phyloP scores from a whole-genome alignment of 2,329 filamentous ascomycete genomes.

The Samsoniella hepiali region DNA sequence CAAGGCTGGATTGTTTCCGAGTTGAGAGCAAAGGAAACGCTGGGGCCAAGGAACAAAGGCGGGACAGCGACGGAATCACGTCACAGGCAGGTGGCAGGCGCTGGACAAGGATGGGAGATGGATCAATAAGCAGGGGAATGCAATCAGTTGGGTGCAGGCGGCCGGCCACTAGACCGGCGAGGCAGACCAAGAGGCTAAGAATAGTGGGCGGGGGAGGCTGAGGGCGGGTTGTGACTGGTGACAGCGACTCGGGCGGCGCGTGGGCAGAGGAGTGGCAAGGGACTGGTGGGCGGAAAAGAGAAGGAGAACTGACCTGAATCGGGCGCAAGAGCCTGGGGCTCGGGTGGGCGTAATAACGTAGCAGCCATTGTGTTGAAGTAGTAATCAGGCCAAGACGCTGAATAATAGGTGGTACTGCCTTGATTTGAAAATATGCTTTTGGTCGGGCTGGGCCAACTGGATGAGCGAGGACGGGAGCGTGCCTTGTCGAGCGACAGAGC shows the following conservation, averaged over 20 bases:
- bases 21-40: neutral
- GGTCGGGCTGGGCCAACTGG: neutral
- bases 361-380: conserved; percentile 1
- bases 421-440: neutral
- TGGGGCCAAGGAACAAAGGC: conserved; percentile 17
- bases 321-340: conserved; percentile 8
- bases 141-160: neutral
- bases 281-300: neutral
- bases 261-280: conserved; percentile 16
- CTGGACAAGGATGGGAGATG: conserved; percentile 8
- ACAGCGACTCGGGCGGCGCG: conserved; percentile 5
- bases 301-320: conserved; percentile 12
- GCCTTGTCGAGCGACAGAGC: neutral
- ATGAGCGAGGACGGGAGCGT: conserved; percentile 1
- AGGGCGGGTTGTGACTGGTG: conserved; percentile 4
- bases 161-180: neutral
- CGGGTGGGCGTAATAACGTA: conserved; percentile 8
- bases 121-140: conserved; percentile 18
- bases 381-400: neutral
- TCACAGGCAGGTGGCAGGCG: conserved; percentile 21
- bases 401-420: neutral
- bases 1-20: conserved; percentile 1
- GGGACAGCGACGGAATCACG: conserved; percentile 14
- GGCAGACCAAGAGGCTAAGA: conserved; percentile 13
- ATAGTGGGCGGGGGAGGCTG: conserved; percentile 12